A percentile compares a stretch with the other conserved stretches of the same genome.
These are phyloP conservation scores for Scutellaria minor DNA, from an alignment of 257 asterid species.

Conservation along the genomic window DNA sequence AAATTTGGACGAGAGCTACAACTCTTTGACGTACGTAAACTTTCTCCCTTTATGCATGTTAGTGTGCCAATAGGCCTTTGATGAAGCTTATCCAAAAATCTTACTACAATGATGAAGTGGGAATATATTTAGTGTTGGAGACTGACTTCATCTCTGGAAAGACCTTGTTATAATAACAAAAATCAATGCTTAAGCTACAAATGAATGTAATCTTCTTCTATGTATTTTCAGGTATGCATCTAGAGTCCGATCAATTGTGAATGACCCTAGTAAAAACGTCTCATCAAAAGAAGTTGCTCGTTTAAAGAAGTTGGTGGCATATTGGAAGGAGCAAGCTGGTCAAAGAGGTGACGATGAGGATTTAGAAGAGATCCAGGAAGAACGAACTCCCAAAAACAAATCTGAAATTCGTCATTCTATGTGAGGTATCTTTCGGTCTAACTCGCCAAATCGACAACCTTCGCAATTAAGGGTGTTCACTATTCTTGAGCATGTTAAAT, in stretches of 20 bases:
- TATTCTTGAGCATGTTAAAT: constrained; percentile 22
- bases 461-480: constrained; percentile 23
- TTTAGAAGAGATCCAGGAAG: constrained; percentile 85
- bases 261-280: constrained; percentile 89
- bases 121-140: background rate
- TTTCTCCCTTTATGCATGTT: background rate
- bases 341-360: constrained; percentile 83
- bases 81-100: background rate
- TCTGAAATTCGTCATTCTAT: constrained; percentile 72
- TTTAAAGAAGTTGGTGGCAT: constrained; percentile 70
- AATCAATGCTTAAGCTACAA: background rate
- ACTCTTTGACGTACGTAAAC: constrained; percentile 73
- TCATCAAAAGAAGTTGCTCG: constrained; percentile 95
- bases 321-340: constrained; percentile 95
- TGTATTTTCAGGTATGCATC: constrained; percentile 77
- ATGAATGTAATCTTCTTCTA: background rate
- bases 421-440: constrained; percentile 38
- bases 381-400: constrained; percentile 58
- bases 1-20: constrained; percentile 90
- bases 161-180: background rate
- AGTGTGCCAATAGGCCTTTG: too few relatives aligned
- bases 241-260: constrained; percentile 85
- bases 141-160: too few relatives aligned
- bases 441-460: constrained; percentile 1
- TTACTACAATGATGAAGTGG: background rate